Percentiles rank a stretch among this genome's conserved stretches.
These are phyloP conservation scores for Nakazawaea holstii DNA, from an alignment of 805 yeast genomes.

Conservation along the genomic window DNA sequence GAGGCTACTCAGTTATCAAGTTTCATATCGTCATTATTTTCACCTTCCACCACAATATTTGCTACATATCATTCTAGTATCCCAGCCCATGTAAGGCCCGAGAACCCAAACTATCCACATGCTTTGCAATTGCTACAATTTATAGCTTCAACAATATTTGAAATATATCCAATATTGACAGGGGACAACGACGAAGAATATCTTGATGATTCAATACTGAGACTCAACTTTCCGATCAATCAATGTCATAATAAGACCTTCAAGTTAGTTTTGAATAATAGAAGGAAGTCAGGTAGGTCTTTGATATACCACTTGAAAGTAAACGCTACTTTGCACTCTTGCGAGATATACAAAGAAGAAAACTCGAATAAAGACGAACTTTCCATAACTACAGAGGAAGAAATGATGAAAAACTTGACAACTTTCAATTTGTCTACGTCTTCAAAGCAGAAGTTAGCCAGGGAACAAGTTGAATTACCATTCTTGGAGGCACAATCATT, in stretches of 20 bases:
- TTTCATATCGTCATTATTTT: constrained; percentile 42
- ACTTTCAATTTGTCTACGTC: constrained; percentile 83
- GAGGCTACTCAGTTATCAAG: constrained; percentile 37
- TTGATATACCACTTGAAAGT: constrained; percentile 48
- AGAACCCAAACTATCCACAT: constrained; percentile 42
- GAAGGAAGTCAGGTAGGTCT: constrained; percentile 85
- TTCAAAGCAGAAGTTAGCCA: constrained; percentile 67
- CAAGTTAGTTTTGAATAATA: constrained; percentile 49
- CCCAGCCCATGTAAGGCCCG: constrained; percentile 16
- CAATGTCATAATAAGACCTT: constrained; percentile 41
- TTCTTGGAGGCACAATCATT: constrained; percentile 78
- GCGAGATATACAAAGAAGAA: constrained; percentile 18
- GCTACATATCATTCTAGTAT: constrained; percentile 32
- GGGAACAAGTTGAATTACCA: constrained; percentile 87
- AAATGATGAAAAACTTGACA: constrained; percentile 64
- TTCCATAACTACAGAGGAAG: constrained; percentile 33
- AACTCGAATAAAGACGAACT: constrained; percentile 23
- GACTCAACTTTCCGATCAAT: constrained; percentile 44
- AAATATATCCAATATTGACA: constrained; percentile 40
- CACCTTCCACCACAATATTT: constrained; percentile 26
- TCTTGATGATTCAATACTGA: constrained; percentile 31
- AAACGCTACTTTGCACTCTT: constrained; percentile 38
- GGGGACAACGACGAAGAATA: constrained; percentile 40
- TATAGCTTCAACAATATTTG: constrained; percentile 72
- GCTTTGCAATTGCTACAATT: constrained; percentile 49